A percentile compares a stretch with the other conserved stretches of the same genome.
Evolutionary conservation across 2,329 filamentous ascomycete genomes (phyloP).

Genomic region (Fusarium sp.): DNA sequence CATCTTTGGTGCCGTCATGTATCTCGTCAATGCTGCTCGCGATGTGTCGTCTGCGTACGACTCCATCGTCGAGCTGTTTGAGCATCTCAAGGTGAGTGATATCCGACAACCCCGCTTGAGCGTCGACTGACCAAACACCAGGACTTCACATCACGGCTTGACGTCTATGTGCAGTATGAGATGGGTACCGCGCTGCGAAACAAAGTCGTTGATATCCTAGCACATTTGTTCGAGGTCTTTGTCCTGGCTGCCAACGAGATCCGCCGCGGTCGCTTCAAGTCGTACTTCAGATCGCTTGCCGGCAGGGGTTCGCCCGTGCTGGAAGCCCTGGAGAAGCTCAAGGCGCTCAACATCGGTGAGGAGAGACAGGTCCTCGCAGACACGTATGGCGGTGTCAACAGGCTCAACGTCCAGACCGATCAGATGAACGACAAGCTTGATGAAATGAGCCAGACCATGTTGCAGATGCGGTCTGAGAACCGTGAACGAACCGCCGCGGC

Average conservation of each 20-base stretch:
- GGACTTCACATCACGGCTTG: constrained; percentile 55
- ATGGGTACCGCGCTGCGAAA: constrained; percentile 51
- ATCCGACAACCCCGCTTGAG: constrained; percentile 25
- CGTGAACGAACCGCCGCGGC: constrained; percentile 46
- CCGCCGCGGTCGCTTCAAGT: constrained; percentile 52
- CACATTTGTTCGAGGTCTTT: constrained; percentile 56
- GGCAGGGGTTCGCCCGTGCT: constrained; percentile 53
- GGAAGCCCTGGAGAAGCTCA: constrained; percentile 52
- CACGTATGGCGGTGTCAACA: constrained; percentile 51
- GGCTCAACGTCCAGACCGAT: constrained; percentile 51
- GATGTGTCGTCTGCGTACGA: constrained; percentile 57
- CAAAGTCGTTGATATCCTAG: constrained; percentile 55
- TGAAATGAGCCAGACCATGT: constrained; percentile 49
- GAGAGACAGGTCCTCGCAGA: constrained; percentile 56
- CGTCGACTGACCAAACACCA: constrained; percentile 20
- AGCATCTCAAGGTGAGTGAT: constrained; percentile 49
- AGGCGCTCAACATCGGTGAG: constrained; percentile 54
- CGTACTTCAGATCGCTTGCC: constrained; percentile 53
- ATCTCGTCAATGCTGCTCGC: constrained; percentile 55
- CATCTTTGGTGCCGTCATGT: constrained; percentile 55
- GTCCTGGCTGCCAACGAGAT: constrained; percentile 55
- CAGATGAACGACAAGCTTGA: constrained; percentile 48
- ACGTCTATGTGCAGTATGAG: constrained; percentile 52
- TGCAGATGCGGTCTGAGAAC: constrained; percentile 48
- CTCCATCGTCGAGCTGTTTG: constrained; percentile 56